Conservation (phyloP, 148 eudicot genomes). For the Rhododendron griersonianum region DNA sequence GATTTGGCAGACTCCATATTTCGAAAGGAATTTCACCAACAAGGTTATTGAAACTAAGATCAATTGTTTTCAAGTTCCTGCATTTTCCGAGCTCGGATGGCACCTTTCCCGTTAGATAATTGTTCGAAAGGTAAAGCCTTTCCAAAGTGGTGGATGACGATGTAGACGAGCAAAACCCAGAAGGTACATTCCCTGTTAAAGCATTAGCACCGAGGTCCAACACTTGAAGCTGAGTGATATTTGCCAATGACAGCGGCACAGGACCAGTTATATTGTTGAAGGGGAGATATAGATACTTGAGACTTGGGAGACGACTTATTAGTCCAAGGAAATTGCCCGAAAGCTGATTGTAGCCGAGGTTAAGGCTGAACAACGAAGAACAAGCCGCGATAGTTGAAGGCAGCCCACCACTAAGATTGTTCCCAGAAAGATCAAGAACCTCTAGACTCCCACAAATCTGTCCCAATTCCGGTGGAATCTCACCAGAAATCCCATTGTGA, state of each 20-base stretch:
- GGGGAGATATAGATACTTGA: constrained; percentile 33
- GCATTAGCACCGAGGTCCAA: constrained; percentile 49
- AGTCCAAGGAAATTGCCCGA: constrained; percentile 38
- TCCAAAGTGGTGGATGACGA: constrained; percentile 28
- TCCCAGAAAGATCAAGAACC: constrained; percentile 47
- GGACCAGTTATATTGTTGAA: constrained; percentile 47
- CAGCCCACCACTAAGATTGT: constrained; percentile 33
- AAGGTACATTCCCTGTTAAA: constrained; percentile 42
- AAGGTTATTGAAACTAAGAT: constrained; percentile 76
- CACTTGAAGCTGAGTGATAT: constrained; percentile 37
- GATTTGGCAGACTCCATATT: constrained; percentile 54
- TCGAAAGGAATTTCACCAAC: constrained; percentile 54
- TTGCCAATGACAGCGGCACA: constrained; percentile 33
- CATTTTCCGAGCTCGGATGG: constrained; percentile 66
- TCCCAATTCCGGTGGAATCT: constrained; percentile 39
- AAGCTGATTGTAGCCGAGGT: constrained; percentile 41
- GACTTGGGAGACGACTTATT: constrained; percentile 31
- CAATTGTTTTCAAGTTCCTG: constrained; percentile 57
- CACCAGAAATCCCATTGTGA: constrained; percentile 32
- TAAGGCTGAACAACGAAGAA: constrained; percentile 33
- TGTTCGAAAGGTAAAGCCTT: constrained; percentile 52
- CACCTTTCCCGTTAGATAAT: constrained; percentile 48
- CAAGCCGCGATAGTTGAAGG: constrained; percentile 36
- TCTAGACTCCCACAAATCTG: constrained; percentile 30
- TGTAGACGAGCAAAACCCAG: constrained; percentile 26